Evolutionary conservation across 257 asterid genomes (phyloP).

Genomic region (Marsdenia floribunda): DNA sequence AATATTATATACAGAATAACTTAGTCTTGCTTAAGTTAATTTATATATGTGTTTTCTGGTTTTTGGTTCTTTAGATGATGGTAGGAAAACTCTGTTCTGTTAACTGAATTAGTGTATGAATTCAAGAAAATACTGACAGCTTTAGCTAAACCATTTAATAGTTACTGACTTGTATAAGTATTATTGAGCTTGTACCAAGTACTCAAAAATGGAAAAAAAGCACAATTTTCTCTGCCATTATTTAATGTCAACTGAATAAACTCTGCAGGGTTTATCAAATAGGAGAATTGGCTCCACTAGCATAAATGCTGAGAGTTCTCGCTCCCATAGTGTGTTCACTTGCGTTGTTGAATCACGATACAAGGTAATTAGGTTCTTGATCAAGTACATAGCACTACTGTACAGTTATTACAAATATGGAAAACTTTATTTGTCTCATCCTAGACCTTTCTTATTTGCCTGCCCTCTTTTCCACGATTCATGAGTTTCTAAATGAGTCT

Average conservation of each 20-base stretch:
- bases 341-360: conserved; percentile 95
- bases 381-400: neutral
- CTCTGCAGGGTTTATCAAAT: conserved; percentile 78
- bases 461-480: neutral
- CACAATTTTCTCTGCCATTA: neutral
- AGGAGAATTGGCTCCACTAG: conserved; percentile 89
- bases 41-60: neutral
- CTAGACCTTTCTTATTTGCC: neutral
- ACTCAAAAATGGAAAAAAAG: neutral
- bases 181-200: neutral
- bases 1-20: neutral
- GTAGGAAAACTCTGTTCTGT: neutral
- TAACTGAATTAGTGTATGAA: neutral
- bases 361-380: conserved; percentile 55
- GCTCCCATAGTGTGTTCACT: conserved; percentile 97
- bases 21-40: neutral
- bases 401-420: neutral
- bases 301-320: conserved; percentile 95
- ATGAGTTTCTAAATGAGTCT: neutral
- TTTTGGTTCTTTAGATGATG: neutral
- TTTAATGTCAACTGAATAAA: conserved; percentile 8
- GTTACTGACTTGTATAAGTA: neutral
- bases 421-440: neutral
- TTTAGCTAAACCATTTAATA: neutral
- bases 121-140: neutral